phyloP scores from a whole-genome alignment of 2,329 filamentous ascomycete genomes.

The Sporothrix schenckii region DNA sequence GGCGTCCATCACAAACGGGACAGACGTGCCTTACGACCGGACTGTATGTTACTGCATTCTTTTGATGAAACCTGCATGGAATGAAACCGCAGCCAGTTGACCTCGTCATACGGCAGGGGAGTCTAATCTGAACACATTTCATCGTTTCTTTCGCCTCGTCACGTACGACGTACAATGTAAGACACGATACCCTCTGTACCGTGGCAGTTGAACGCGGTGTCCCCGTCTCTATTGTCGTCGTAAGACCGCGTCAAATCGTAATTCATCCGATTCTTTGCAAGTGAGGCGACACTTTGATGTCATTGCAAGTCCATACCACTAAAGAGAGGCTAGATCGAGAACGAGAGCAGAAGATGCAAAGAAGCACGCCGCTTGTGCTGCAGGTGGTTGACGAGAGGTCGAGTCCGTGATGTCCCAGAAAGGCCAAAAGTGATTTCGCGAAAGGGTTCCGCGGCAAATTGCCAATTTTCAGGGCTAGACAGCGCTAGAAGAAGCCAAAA shows the following conservation, averaged over 20 bases:
- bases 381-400: constrained; percentile 20
- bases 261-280: too few species aligned
- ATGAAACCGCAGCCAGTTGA: constrained; percentile 17
- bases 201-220: constrained; percentile 1
- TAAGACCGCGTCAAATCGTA: constrained; percentile 9
- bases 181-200: not conserved
- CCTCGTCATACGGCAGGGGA: not conserved
- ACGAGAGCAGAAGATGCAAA: not conserved
- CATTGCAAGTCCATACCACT: too few species aligned
- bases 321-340: not conserved
- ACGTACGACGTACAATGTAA: constrained; percentile 7
- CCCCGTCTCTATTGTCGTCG: constrained; percentile 1
- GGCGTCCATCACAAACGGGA: not conserved
- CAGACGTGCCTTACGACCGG: not conserved
- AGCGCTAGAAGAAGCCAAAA: constrained; percentile 18
- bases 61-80: constrained; percentile 6
- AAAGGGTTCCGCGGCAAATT: constrained; percentile 1
- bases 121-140: not conserved
- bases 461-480: not conserved
- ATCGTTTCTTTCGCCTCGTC: constrained; percentile 9
- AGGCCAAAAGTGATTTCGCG: not conserved
- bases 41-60: not conserved
- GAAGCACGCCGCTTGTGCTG: constrained; percentile 17
- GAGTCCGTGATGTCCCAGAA: not conserved
- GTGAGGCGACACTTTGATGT: too few species aligned